These are phyloP conservation scores for Miscanthus sacchariflorus DNA, from an alignment of 202 grass and related monocot genomes.

Conservation along the genomic window DNA sequence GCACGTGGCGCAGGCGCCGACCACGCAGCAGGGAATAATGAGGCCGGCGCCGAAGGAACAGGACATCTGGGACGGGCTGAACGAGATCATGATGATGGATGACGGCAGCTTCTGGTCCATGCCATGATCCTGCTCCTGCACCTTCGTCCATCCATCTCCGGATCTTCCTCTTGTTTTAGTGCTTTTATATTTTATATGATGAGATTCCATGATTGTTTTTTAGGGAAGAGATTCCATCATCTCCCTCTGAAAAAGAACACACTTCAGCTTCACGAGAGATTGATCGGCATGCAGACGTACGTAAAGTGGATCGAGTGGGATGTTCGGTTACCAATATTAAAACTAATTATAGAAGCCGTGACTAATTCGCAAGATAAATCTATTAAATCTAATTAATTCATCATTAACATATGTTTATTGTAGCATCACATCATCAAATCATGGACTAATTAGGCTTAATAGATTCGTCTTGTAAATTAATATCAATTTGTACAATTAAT, in stretches of 20 bases:
- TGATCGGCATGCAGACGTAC: neutral
- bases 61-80: slow-evolving; percentile 77
- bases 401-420: too few relatives aligned
- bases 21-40: neutral
- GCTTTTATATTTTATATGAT: neutral
- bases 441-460: too few relatives aligned
- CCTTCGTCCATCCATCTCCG: neutral
- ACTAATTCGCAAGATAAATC: too few relatives aligned
- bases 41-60: slow-evolving; percentile 15
- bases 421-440: too few relatives aligned
- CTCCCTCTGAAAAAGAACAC: neutral
- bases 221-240: neutral
- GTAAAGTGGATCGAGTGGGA: neutral
- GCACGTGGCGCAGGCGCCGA: slow-evolving; percentile 15
- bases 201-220: neutral
- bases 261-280: neutral
- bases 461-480: too few relatives aligned
- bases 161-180: neutral
- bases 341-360: too few relatives aligned
- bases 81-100: slow-evolving; percentile 71
- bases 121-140: slow-evolving; percentile 28
- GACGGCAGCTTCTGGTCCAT: slow-evolving; percentile 57
- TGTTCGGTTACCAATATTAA: too few relatives aligned
- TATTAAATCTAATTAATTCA: too few relatives aligned
- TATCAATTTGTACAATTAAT: too few relatives aligned